phyloP scores from a whole-genome alignment of 495 filamentous ascomycete genomes.

The Rhypophila decipiens region DNA sequence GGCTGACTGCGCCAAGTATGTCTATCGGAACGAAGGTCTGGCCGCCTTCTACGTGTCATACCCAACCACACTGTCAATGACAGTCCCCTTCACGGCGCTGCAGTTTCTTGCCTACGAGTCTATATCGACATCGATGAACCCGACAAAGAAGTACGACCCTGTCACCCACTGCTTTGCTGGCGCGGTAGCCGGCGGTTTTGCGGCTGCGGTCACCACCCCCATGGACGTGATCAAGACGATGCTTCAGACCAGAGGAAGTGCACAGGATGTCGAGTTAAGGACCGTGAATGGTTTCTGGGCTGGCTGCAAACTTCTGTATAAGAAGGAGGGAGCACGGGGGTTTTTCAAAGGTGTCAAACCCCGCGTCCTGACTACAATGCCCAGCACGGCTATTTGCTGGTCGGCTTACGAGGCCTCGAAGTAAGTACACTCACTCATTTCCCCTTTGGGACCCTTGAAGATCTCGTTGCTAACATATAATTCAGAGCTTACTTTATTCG shows the following conservation, averaged over 20 bases:
- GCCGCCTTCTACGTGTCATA: slow-evolving; percentile 97
- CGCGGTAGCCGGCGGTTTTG: slow-evolving; percentile 86
- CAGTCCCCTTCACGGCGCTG: slow-evolving; percentile 91
- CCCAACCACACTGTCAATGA: slow-evolving; percentile 97
- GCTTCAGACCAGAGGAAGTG: slow-evolving; percentile 83
- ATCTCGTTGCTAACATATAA: slow-evolving; percentile 8
- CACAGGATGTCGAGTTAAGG: slow-evolving; percentile 73
- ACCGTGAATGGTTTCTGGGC: slow-evolving; percentile 76
- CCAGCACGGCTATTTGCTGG: slow-evolving; percentile 98
- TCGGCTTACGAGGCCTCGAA: slow-evolving; percentile 59
- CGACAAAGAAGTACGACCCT: slow-evolving; percentile 76
- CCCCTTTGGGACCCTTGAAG: not conserved
- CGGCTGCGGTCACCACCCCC: slow-evolving; percentile 88
- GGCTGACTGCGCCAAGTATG: slow-evolving; percentile 72
- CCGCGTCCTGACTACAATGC: slow-evolving; percentile 92
- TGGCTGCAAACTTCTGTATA: slow-evolving; percentile 75
- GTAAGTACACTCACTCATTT: slow-evolving; percentile 29
- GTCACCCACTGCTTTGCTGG: slow-evolving; percentile 87
- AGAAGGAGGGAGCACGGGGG: slow-evolving; percentile 73
- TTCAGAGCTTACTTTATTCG: slow-evolving; percentile 53
- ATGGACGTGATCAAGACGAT: slow-evolving; percentile 98
- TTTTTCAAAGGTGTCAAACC: slow-evolving; percentile 92
- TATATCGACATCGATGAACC: slow-evolving; percentile 88
- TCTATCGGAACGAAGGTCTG: slow-evolving; percentile 83
- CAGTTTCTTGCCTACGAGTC: slow-evolving; percentile 98